phyloP scores from a whole-genome alignment of 805 yeast species.

The Candida pseudoglaebosa region DNA sequence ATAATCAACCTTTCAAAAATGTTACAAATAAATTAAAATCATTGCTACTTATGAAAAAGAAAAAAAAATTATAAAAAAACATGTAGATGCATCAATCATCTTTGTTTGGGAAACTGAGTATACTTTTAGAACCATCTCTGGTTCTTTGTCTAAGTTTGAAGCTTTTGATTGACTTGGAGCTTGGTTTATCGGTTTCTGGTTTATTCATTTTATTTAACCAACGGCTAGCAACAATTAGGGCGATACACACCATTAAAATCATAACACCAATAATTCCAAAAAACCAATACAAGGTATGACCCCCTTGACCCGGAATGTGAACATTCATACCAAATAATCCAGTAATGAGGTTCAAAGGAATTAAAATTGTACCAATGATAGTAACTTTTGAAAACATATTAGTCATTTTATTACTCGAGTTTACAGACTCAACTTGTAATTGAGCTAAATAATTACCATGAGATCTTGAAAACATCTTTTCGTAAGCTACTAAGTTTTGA shows the following conservation, averaged over 20 bases:
- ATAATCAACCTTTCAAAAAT: too few species aligned
- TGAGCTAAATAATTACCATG: slow-evolving; percentile 93
- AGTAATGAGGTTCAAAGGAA: slow-evolving; percentile 86
- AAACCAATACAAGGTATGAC: slow-evolving; percentile 27
- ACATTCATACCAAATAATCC: slow-evolving; percentile 98
- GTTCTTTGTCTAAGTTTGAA: slow-evolving; percentile 22
- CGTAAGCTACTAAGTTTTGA: slow-evolving; percentile 84
- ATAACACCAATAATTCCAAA: slow-evolving; percentile 29
- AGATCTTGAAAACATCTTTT: slow-evolving; percentile 86
- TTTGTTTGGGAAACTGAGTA: slow-evolving; percentile 37
- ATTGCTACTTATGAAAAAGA: too few species aligned
- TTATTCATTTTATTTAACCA: slow-evolving; percentile 18
- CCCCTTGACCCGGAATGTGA: slow-evolving; percentile 65
- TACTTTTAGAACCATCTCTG: slow-evolving; percentile 33
- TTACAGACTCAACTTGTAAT: slow-evolving; percentile 86
- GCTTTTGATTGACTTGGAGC: slow-evolving; percentile 24
- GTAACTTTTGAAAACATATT: slow-evolving; percentile 88
- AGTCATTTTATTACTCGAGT: slow-evolving; percentile 80
- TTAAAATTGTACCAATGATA: slow-evolving; percentile 79
- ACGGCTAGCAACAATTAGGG: slow-evolving; percentile 16
- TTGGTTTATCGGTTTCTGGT: slow-evolving; percentile 9
- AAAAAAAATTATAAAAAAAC: too few species aligned
- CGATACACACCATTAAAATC: slow-evolving; percentile 15
- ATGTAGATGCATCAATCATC: too few species aligned
- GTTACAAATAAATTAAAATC: too few species aligned